These are phyloP conservation scores for Calonectria montana DNA, from an alignment of 2,329 filamentous ascomycete genomes.

Conservation along the genomic window DNA sequence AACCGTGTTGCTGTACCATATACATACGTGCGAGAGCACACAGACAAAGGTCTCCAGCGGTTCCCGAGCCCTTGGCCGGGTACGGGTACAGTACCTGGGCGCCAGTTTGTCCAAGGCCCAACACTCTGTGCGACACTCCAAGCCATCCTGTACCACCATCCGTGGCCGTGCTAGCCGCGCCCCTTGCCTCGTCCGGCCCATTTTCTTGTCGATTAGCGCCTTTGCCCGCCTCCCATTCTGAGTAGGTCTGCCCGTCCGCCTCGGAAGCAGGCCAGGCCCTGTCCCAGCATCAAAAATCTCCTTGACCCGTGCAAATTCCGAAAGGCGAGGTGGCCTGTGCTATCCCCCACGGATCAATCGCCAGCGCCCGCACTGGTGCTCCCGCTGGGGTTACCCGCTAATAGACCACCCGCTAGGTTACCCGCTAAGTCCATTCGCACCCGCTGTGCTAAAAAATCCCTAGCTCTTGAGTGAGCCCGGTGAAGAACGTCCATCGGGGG, in stretches of 20 bases:
- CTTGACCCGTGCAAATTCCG: slow-evolving; percentile 12
- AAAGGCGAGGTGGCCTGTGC: slow-evolving; percentile 4
- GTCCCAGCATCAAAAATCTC: not conserved
- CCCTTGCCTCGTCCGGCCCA: slow-evolving; percentile 15
- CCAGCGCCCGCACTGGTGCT: slow-evolving; percentile 20
- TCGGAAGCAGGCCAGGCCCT: not conserved
- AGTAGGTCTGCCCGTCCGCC: not conserved
- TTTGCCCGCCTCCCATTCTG: not conserved
- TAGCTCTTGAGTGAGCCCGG: slow-evolving; percentile 8
- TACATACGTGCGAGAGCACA: not conserved
- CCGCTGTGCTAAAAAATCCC: slow-evolving; percentile 35
- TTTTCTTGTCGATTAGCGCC: slow-evolving; percentile 18
- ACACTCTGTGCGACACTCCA: slow-evolving; percentile 35
- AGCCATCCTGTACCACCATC: slow-evolving; percentile 31
- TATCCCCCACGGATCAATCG: slow-evolving; percentile 16
- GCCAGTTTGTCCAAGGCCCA: slow-evolving; percentile 3
- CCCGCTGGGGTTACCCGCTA: slow-evolving; percentile 23
- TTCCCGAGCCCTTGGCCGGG: slow-evolving; percentile 13
- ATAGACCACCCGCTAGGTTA: slow-evolving; percentile 28
- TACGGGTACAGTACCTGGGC: slow-evolving; percentile 16
- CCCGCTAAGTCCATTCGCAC: slow-evolving; percentile 25
- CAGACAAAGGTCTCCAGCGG: slow-evolving; percentile 10
- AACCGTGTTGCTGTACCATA: slow-evolving; percentile 1
- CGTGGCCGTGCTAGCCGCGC: slow-evolving; percentile 32
- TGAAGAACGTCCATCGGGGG: not conserved